Evolutionary conservation across 805 yeast species (phyloP).

Genomic region (Myxozyma udenii): DNA sequence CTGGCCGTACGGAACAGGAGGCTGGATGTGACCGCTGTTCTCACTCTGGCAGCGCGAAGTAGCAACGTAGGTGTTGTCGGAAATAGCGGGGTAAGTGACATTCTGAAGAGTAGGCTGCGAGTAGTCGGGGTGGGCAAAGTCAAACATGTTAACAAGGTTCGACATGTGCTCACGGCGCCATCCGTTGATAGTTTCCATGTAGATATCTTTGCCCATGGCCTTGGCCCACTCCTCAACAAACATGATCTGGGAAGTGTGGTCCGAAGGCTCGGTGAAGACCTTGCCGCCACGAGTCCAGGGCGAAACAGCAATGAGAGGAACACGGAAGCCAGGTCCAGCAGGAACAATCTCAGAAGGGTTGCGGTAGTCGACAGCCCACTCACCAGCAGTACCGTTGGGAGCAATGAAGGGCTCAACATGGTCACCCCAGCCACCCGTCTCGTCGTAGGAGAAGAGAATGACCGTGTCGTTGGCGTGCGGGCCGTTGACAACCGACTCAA

Average conservation of each 20-base stretch:
- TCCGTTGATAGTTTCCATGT: constrained; percentile 19
- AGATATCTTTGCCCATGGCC: constrained; percentile 23
- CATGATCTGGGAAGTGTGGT: constrained; percentile 33
- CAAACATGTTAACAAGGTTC: constrained; percentile 30
- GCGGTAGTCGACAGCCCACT: constrained; percentile 31
- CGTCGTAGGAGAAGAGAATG: constrained; percentile 32
- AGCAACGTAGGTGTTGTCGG: constrained; percentile 11
- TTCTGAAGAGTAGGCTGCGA: constrained; percentile 11
- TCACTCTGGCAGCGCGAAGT: constrained; percentile 14
- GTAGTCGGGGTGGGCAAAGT: constrained; percentile 24
- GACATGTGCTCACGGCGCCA: constrained; percentile 34
- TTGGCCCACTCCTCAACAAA: constrained; percentile 32
- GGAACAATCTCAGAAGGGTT: constrained; percentile 20
- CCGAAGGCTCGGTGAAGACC: constrained; percentile 32
- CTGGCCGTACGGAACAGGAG: constrained; percentile 32
- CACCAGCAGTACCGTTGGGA: constrained; percentile 33
- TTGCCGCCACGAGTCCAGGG: constrained; percentile 34
- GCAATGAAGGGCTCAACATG: constrained; percentile 33
- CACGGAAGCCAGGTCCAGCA: constrained; percentile 33
- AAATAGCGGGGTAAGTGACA: constrained; percentile 15
- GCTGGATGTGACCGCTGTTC: constrained; percentile 8
- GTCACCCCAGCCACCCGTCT: constrained; percentile 35
- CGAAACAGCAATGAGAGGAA: constrained; percentile 30
- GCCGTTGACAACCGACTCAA: constrained; percentile 27
- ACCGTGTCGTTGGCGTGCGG: constrained; percentile 32